Percentiles rank a stretch among this genome's conserved stretches.
Evolutionary conservation across 2,329 filamentous ascomycete genomes (phyloP).

Genomic region (Diaporthe australafricana): DNA sequence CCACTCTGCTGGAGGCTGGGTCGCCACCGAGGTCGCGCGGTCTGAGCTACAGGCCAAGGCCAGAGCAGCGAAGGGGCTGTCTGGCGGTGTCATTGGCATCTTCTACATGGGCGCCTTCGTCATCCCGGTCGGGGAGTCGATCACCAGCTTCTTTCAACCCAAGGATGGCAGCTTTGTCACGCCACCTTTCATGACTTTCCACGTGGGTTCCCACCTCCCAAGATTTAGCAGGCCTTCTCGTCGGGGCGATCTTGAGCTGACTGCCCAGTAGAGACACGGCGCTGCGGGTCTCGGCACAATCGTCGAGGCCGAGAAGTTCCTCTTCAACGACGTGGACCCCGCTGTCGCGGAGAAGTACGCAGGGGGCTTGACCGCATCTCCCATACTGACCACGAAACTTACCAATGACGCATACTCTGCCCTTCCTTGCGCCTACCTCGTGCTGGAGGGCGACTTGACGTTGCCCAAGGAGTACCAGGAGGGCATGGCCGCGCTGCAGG

Average conservation of each 20-base stretch:
- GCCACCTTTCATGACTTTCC: slow-evolving; percentile 45
- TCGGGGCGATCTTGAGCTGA: too few relatives aligned
- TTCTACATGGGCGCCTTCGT: slow-evolving; percentile 47
- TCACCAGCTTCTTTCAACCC: slow-evolving; percentile 46
- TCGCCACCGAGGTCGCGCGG: slow-evolving; percentile 46
- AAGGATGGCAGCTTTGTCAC: slow-evolving; percentile 41
- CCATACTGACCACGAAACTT: slow-evolving; percentile 43
- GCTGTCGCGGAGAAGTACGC: slow-evolving; percentile 42
- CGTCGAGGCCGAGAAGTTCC: slow-evolving; percentile 41
- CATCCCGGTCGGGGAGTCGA: slow-evolving; percentile 46
- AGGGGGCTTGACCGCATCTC: slow-evolving; percentile 43
- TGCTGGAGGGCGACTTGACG: slow-evolving; percentile 45
- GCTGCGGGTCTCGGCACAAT: slow-evolving; percentile 39
- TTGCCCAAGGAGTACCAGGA: slow-evolving; percentile 48
- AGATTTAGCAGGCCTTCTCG: too few relatives aligned
- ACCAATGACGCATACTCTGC: slow-evolving; percentile 47
- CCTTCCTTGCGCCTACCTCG: slow-evolving; percentile 48
- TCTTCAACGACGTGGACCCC: slow-evolving; percentile 46
- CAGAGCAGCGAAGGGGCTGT: slow-evolving; percentile 37
- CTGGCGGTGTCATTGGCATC: slow-evolving; percentile 45
- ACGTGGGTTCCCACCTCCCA: slow-evolving; percentile 37
- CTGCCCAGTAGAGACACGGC: too few relatives aligned
- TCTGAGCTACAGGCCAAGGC: slow-evolving; percentile 43
- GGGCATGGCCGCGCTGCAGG: slow-evolving; percentile 44
- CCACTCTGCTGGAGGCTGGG: slow-evolving; percentile 49